Evolutionary conservation across 305 asterid genomes (phyloP).

Genomic region (Fraxinus albicans): DNA sequence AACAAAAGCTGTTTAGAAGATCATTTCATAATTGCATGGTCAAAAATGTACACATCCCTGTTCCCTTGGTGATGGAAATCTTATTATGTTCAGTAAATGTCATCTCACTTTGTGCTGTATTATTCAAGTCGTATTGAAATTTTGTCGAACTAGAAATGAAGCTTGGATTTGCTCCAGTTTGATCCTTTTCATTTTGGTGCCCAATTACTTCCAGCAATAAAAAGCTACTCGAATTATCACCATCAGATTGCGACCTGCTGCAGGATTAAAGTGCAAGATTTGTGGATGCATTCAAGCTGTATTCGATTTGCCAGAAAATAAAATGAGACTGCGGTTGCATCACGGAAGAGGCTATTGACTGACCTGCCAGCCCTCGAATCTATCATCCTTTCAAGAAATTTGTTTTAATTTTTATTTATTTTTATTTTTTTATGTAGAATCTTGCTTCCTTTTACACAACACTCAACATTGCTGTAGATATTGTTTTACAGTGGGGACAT

Average conservation of each 20-base stretch:
- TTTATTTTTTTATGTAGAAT: neutral
- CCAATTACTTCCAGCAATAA: constrained; percentile 9
- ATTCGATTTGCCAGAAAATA: neutral
- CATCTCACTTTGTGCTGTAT: neutral
- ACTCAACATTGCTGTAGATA: neutral
- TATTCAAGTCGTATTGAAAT: neutral
- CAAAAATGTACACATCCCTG: neutral
- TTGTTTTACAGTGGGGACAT: neutral
- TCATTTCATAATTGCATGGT: neutral
- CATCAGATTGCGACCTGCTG: neutral
- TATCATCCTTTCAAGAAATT: neutral
- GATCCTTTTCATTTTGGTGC: neutral
- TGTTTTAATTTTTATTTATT: neutral
- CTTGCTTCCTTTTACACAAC: neutral
- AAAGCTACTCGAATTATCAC: neutral
- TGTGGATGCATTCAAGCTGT: neutral
- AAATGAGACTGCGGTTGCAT: neutral
- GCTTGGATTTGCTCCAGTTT: neutral
- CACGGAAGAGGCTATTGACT: neutral
- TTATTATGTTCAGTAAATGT: neutral
- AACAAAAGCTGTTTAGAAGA: neutral
- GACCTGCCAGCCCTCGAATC: neutral
- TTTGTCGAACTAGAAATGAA: neutral
- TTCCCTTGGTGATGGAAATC: neutral
- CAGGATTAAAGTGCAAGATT: neutral